Conservation (phyloP, 345 rosid species). For the Angophora floribunda region DNA sequence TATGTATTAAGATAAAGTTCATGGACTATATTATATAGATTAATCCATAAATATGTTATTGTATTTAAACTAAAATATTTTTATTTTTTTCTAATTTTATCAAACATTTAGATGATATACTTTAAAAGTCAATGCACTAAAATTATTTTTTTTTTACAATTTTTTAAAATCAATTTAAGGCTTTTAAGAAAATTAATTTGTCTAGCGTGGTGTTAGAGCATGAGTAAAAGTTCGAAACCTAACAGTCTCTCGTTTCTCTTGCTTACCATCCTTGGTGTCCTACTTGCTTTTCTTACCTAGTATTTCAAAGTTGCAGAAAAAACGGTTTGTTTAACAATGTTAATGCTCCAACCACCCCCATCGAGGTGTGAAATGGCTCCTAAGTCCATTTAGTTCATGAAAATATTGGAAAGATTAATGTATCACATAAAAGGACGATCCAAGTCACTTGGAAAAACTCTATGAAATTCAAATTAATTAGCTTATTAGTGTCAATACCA, state of each 20-base stretch:
- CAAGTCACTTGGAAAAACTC: not conserved
- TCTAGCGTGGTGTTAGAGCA: not conserved
- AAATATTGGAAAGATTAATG: not conserved
- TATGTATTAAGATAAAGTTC: rapidly evolving
- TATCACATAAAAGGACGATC: not conserved
- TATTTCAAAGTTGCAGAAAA: not conserved
- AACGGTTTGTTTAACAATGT: not conserved
- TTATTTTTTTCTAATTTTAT: not conserved
- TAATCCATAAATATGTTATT: not conserved
- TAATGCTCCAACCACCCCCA: not conserved
- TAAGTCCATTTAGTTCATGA: not conserved
- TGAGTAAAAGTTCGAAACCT: not conserved
- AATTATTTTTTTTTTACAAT: rapidly evolving
- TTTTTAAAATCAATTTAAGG: not conserved
- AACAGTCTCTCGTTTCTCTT: not conserved
- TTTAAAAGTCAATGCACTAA: not conserved
- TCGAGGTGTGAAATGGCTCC: not conserved
- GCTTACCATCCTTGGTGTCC: not conserved
- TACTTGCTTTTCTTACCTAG: not conserved
- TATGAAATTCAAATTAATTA: not conserved
- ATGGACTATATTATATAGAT: rapidly evolving
- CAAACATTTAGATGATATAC: not conserved
- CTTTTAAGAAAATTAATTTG: not conserved
- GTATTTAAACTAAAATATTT: not conserved
- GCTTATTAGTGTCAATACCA: not conserved